phyloP scores from a whole-genome alignment of 208 protist genomes.

The Kentomonas sorsogonicus region DNA sequence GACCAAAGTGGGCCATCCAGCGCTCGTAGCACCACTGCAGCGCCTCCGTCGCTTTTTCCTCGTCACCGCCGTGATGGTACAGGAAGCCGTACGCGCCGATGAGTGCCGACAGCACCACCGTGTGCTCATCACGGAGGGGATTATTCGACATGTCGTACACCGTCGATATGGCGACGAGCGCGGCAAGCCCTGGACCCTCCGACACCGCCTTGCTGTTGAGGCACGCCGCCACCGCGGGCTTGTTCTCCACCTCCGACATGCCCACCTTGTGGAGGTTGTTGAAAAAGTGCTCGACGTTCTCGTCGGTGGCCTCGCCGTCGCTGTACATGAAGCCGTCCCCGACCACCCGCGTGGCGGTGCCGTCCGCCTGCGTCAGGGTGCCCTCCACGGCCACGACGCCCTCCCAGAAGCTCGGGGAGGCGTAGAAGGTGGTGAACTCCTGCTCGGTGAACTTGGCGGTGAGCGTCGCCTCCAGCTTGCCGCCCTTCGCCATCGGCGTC shows the following conservation, averaged over 20 bases:
- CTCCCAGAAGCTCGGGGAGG: constrained; percentile 48
- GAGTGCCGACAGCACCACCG: constrained; percentile 34
- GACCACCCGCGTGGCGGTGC: constrained; percentile 17
- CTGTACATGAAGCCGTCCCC: constrained; percentile 46
- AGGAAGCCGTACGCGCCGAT: constrained; percentile 51
- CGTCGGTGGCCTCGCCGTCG: constrained; percentile 21
- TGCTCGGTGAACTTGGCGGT: constrained; percentile 35
- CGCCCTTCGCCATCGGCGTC: constrained; percentile 24
- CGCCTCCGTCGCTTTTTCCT: constrained; percentile 26
- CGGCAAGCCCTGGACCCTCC: constrained; percentile 27
- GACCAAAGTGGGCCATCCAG: constrained; percentile 45
- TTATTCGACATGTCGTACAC: constrained; percentile 26
- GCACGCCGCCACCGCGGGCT: constrained; percentile 15
- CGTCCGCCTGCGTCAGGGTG: constrained; percentile 24
- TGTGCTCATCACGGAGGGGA: constrained; percentile 28
- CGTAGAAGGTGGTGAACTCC: constrained; percentile 41
- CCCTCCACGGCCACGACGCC: constrained; percentile 36
- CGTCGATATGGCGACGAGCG: constrained; percentile 19
- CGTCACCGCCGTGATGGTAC: constrained; percentile 32
- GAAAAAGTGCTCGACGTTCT: constrained; percentile 16
- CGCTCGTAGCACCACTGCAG: constrained; percentile 50
- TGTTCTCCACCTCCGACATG: constrained; percentile 21
- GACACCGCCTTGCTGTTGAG: constrained; percentile 32
- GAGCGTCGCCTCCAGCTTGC: constrained; percentile 23
- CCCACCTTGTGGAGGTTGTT: constrained; percentile 25